phyloP scores from a whole-genome alignment of 2,329 filamentous ascomycete genomes.

The Verticillium albo-atrum region DNA sequence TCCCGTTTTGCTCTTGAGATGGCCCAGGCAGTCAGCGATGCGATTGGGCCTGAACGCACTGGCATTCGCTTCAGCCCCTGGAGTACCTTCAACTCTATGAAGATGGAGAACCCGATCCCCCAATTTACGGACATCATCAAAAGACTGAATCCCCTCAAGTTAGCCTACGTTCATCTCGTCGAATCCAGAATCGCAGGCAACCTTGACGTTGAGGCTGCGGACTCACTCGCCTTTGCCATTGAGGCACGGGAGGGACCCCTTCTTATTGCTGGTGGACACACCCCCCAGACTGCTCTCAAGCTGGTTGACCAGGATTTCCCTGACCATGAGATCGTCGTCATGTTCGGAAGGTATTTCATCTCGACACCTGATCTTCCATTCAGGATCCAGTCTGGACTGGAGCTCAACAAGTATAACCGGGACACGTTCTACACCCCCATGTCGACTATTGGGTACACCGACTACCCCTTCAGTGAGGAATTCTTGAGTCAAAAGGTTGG shows the following conservation, averaged over 20 bases:
- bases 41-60: constrained; percentile 45
- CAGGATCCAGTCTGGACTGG: constrained; percentile 19
- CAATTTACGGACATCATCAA: constrained; percentile 57
- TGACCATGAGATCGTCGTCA: constrained; percentile 24
- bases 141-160: constrained; percentile 43
- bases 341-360: constrained; percentile 26
- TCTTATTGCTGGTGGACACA: constrained; percentile 30
- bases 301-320: constrained; percentile 24
- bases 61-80: constrained; percentile 58
- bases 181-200: constrained; percentile 49
- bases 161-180: constrained; percentile 60
- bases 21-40: constrained; percentile 29
- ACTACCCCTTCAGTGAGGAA: constrained; percentile 21
- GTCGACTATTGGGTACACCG: constrained; percentile 16
- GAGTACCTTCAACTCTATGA: constrained; percentile 58
- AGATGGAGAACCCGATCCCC: constrained; percentile 56
- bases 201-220: constrained; percentile 29
- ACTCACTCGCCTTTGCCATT: constrained; percentile 28
- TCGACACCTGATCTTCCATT: constrained; percentile 24
- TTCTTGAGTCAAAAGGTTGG: constrained; percentile 4
- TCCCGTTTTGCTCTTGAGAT: constrained; percentile 47
- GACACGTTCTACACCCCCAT: constrained; percentile 19
- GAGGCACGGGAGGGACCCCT: constrained; percentile 24
- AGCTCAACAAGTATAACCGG: constrained; percentile 19
- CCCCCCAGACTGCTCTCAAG: constrained; percentile 13